phyloP scores from a whole-genome alignment of 2,329 filamentous ascomycete species.

The Akanthomyces lecanii region DNA sequence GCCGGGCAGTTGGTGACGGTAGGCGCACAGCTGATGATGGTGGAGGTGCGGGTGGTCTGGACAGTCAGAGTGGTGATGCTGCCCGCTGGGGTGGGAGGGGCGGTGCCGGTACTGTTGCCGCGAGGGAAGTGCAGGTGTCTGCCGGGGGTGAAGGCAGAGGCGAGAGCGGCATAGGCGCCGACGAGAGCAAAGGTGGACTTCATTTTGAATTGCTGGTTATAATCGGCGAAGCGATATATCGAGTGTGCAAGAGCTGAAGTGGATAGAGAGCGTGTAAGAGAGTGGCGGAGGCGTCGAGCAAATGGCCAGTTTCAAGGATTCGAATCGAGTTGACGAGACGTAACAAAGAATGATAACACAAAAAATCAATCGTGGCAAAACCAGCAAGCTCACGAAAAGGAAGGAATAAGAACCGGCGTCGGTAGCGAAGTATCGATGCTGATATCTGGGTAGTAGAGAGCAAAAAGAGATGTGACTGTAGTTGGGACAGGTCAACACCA shows the following conservation, averaged over 20 bases:
- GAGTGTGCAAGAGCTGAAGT: conserved; percentile 17
- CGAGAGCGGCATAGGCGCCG: conserved; percentile 43
- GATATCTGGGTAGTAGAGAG: conserved; percentile 12
- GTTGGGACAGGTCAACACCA: conserved; percentile 17
- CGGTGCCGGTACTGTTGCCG: conserved; percentile 21
- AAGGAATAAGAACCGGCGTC: conserved; percentile 11
- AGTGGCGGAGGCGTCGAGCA: conserved; percentile 21
- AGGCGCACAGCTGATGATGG: conserved; percentile 55
- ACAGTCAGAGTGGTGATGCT: conserved; percentile 42
- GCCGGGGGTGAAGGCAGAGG: conserved; percentile 33
- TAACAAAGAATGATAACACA: neutral
- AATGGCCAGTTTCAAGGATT: neutral
- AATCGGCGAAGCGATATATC: neutral
- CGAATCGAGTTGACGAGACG: neutral
- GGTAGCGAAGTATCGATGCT: neutral
- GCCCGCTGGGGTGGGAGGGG: conserved; percentile 1
- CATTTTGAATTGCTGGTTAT: conserved; percentile 38
- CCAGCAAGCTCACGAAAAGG: conserved; percentile 18
- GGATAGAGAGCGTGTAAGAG: conserved; percentile 20
- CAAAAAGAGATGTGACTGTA: conserved; percentile 12
- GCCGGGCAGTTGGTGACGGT: conserved; percentile 54
- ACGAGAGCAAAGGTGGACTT: conserved; percentile 41
- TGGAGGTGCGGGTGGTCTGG: conserved; percentile 51
- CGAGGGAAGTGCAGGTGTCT: conserved; percentile 16
- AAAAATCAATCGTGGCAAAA: conserved; percentile 17